These are phyloP conservation scores for Mrakiaceae sp. DNA, from an alignment of 1,284 basidiomycete species.

Conservation along the genomic window DNA sequence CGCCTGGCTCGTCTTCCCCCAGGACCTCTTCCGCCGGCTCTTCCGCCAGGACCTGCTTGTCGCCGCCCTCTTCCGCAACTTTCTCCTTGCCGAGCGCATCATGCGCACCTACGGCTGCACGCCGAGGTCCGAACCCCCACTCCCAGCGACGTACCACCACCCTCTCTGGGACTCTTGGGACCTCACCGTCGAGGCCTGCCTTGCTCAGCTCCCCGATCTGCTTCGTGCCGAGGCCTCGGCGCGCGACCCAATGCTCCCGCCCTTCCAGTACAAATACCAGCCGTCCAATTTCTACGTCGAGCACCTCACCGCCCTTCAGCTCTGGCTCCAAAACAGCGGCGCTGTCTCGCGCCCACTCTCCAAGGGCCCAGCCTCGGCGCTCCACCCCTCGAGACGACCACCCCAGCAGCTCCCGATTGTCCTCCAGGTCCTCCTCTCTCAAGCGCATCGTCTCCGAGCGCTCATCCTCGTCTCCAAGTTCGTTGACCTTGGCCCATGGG, in stretches of 20 bases:
- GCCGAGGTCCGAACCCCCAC: slow-evolving; percentile 80
- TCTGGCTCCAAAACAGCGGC: slow-evolving; percentile 90
- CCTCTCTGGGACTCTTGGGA: slow-evolving; percentile 97
- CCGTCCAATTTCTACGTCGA: slow-evolving; percentile 95
- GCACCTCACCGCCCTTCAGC: slow-evolving; percentile 92
- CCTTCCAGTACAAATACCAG: slow-evolving; percentile 45
- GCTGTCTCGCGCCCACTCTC: slow-evolving; percentile 18
- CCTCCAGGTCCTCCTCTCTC: slow-evolving; percentile 89
- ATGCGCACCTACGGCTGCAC: slow-evolving; percentile 99
- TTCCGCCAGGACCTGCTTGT: slow-evolving; percentile 95
- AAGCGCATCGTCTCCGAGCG: slow-evolving; percentile 88
- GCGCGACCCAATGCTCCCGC: slow-evolving; percentile 29
- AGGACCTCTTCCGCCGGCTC: slow-evolving; percentile 82
- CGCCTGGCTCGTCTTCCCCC: slow-evolving; percentile 93
- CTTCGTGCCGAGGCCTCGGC: slow-evolving; percentile 48
- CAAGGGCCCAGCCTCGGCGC: slow-evolving; percentile 5
- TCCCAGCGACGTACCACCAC: slow-evolving; percentile 91
- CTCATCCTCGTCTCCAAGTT: slow-evolving; percentile 95
- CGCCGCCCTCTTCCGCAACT: slow-evolving; percentile 92
- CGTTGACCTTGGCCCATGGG: slow-evolving; percentile 96
- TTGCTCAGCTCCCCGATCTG: slow-evolving; percentile 84
- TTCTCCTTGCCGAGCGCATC: slow-evolving; percentile 89
- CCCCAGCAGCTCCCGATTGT: slow-evolving; percentile 97
- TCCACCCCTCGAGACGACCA: slow-evolving; percentile 48
- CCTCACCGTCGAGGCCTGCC: slow-evolving; percentile 88